These are phyloP conservation scores for Ceratocystis smalleyi DNA, from an alignment of 2,329 filamentous ascomycete genomes.

Conservation along the genomic window DNA sequence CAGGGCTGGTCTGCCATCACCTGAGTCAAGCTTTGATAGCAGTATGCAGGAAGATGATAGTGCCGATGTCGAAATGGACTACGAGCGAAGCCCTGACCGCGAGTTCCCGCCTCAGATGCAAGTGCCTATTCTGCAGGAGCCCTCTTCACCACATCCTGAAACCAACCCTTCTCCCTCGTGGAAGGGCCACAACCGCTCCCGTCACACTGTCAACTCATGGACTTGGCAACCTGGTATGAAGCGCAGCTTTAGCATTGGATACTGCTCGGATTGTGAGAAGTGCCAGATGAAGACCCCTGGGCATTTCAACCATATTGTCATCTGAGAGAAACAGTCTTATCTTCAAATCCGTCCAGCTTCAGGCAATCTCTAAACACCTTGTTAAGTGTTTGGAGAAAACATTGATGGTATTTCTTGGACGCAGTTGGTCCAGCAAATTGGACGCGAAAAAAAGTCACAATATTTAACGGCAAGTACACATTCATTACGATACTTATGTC, in stretches of 20 bases:
- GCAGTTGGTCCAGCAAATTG: not conserved
- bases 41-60: slow-evolving; percentile 21
- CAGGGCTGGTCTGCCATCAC: slow-evolving; percentile 21
- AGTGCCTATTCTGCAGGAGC: slow-evolving; percentile 21
- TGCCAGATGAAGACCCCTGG: slow-evolving; percentile 59
- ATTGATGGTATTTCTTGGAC: not conserved
- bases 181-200: slow-evolving; percentile 41
- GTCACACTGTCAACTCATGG: slow-evolving; percentile 45
- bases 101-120: slow-evolving; percentile 13
- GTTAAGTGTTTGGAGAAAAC: not conserved
- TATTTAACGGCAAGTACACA: slow-evolving; percentile 1
- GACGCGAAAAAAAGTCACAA: not conserved
- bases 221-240: slow-evolving; percentile 49
- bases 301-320: slow-evolving; percentile 67
- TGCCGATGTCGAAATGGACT: slow-evolving; percentile 19
- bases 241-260: slow-evolving; percentile 62
- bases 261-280: slow-evolving; percentile 62
- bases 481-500: not conserved
- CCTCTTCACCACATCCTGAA: slow-evolving; percentile 24
- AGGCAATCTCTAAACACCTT: too few relatives aligned
- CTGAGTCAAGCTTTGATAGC: slow-evolving; percentile 24
- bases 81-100: slow-evolving; percentile 14
- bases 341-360: too few relatives aligned
- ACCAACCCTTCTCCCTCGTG: slow-evolving; percentile 29
- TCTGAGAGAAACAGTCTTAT: slow-evolving; percentile 29